Percentiles rank a stretch among this genome's conserved stretches.
phyloP scores from a whole-genome alignment of 257 asterid species.

The Ehretia macrophylla region DNA sequence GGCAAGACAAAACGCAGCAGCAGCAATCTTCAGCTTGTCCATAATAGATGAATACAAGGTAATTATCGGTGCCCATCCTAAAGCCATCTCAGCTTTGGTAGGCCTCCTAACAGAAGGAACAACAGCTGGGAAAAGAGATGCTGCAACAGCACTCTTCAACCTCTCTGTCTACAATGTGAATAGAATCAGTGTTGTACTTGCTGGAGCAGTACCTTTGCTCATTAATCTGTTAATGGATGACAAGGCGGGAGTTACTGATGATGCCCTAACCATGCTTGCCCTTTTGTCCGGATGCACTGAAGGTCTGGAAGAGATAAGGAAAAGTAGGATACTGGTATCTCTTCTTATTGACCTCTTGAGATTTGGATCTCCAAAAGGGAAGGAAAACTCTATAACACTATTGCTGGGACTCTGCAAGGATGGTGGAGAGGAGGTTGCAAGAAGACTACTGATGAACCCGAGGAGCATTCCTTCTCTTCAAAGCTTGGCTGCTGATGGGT shows the following conservation, averaged over 20 bases:
- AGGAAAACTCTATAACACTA: slow-evolving; percentile 69
- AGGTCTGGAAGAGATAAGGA: slow-evolving; percentile 67
- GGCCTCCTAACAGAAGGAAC: slow-evolving; percentile 69
- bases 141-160: slow-evolving; percentile 82
- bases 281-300: slow-evolving; percentile 56
- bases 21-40: slow-evolving; percentile 74
- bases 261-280: slow-evolving; percentile 66
- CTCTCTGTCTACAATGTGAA: slow-evolving; percentile 57
- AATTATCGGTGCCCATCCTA: slow-evolving; percentile 52
- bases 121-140: slow-evolving; percentile 67
- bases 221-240: slow-evolving; percentile 64
- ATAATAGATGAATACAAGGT: slow-evolving; percentile 59
- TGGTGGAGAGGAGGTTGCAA: slow-evolving; percentile 72
- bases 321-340: slow-evolving; percentile 49
- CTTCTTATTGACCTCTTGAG: slow-evolving; percentile 81
- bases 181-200: slow-evolving; percentile 33
- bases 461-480: slow-evolving; percentile 74
- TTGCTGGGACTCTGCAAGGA: slow-evolving; percentile 74
- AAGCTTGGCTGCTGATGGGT: slow-evolving; percentile 55
- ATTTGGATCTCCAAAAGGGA: slow-evolving; percentile 74
- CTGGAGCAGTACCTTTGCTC: slow-evolving; percentile 76
- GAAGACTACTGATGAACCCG: slow-evolving; percentile 64
- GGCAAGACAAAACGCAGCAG: slow-evolving; percentile 87
- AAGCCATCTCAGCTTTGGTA: slow-evolving; percentile 66
- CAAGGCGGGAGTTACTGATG: slow-evolving; percentile 81